Conservation (phyloP, 129 eudicot species). For the Arctium minus region DNA sequence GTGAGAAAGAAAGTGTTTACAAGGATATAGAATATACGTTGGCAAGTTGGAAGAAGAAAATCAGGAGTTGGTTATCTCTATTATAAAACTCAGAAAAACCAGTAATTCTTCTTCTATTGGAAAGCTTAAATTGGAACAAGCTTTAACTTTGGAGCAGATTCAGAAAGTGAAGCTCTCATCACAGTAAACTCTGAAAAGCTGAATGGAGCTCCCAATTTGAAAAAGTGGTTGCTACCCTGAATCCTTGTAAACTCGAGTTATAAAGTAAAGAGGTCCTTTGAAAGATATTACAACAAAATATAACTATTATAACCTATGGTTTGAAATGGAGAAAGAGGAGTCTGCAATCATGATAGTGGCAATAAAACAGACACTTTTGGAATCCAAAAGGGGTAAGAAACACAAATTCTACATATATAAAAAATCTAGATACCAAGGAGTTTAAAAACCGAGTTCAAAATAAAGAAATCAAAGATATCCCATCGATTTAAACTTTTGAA, state of each 20-base stretch:
- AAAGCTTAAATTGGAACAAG: no score
- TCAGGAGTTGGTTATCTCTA: conserved; percentile 43
- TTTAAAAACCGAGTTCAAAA: no score
- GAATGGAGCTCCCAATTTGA: conserved; percentile 49
- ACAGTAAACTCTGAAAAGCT: no score
- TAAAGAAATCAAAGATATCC: no score
- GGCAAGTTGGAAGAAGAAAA: conserved; percentile 60
- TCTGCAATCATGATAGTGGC: conserved; percentile 44
- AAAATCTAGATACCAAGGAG: no score
- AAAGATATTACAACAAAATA: conserved; percentile 44
- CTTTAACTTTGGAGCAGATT: no score
- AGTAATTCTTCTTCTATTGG: neutral
- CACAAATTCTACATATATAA: no score
- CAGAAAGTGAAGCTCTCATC: no score
- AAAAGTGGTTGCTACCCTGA: conserved; percentile 39
- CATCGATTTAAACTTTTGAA: no score
- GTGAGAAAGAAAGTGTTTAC: conserved; percentile 47
- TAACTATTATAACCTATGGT: conserved; percentile 33
- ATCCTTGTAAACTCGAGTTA: conserved; percentile 21
- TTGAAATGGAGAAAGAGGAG: conserved; percentile 59
- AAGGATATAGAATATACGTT: conserved; percentile 55
- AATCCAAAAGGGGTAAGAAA: conserved; percentile 7
- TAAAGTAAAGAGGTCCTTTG: conserved; percentile 39
- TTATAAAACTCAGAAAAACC: conserved; percentile 55
- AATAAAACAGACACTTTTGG: conserved; percentile 48